These are phyloP conservation scores for Hypoxylon sp. DNA, from an alignment of 2,329 filamentous ascomycete species.

Conservation along the genomic window DNA sequence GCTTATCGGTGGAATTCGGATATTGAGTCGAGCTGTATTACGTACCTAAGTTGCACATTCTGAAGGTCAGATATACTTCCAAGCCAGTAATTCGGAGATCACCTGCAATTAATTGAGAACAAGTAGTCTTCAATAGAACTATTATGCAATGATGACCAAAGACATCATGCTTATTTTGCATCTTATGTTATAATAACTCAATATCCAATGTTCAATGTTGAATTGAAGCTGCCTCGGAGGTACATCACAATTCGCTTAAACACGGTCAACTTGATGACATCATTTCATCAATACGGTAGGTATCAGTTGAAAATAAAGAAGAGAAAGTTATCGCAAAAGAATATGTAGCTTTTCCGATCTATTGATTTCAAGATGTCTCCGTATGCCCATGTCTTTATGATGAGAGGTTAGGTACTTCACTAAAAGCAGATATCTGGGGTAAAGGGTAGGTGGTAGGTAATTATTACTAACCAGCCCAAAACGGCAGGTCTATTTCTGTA, in stretches of 20 bases:
- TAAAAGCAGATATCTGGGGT: background rate
- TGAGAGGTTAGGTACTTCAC: background rate
- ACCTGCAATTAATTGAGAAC: background rate
- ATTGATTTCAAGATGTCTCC: background rate
- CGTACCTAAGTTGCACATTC: background rate
- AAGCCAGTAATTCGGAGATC: no score
- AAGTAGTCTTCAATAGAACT: background rate
- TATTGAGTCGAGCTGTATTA: background rate
- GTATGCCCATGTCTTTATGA: background rate
- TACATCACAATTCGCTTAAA: no score
- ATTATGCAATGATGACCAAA: background rate
- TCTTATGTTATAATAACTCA: no score
- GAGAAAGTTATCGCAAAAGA: background rate
- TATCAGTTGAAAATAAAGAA: background rate
- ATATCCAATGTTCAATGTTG: no score
- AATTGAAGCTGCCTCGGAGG: no score
- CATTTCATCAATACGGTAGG: background rate
- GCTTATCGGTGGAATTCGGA: background rate
- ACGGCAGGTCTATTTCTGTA: constrained; percentile 26
- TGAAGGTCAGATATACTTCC: background rate
- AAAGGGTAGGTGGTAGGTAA: no score
- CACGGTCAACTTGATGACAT: no score
- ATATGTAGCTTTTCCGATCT: background rate
- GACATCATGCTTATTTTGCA: background rate
- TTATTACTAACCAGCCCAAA: constrained; percentile 14